A percentile compares a stretch with the other conserved stretches of the same genome.
Evolutionary conservation across 495 filamentous ascomycete genomes (phyloP).

Genomic region (Barbatosphaeria neglecta): DNA sequence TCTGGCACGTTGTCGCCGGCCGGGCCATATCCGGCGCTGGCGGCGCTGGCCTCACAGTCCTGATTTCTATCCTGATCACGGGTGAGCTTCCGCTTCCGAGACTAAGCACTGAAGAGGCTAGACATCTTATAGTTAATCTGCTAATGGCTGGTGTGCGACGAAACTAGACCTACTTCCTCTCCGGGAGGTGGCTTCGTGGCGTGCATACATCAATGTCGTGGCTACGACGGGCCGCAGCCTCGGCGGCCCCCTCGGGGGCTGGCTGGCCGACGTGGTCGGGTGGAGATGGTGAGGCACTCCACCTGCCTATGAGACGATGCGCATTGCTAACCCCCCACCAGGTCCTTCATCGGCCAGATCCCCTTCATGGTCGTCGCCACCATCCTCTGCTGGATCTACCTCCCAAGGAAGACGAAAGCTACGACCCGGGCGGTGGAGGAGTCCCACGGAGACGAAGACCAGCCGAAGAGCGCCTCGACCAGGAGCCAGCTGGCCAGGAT

Average conservation of each 20-base stretch:
- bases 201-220: constrained; percentile 54
- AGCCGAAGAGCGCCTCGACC: not conserved
- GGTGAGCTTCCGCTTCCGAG: constrained; percentile 25
- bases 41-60: constrained; percentile 43
- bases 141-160: not conserved
- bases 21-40: constrained; percentile 49
- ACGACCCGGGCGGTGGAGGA: not conserved
- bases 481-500: constrained; percentile 32
- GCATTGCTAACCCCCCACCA: constrained; percentile 7
- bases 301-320: not conserved
- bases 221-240: constrained; percentile 52
- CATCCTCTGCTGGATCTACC: constrained; percentile 32
- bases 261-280: constrained; percentile 51
- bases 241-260: constrained; percentile 54
- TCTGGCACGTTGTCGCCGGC: constrained; percentile 45
- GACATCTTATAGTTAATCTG: not conserved
- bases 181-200: constrained; percentile 57
- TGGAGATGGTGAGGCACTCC: constrained; percentile 48
- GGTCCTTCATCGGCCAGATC: constrained; percentile 51
- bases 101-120: too few species aligned
- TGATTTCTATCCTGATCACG: constrained; percentile 51
- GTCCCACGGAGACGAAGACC: too few species aligned
- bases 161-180: constrained; percentile 46
- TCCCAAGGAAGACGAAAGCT: constrained; percentile 15
- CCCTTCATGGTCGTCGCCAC: constrained; percentile 45